Evolutionary conservation across 208 protist genomes (phyloP).

Genomic region (Strigomonas galati): DNA sequence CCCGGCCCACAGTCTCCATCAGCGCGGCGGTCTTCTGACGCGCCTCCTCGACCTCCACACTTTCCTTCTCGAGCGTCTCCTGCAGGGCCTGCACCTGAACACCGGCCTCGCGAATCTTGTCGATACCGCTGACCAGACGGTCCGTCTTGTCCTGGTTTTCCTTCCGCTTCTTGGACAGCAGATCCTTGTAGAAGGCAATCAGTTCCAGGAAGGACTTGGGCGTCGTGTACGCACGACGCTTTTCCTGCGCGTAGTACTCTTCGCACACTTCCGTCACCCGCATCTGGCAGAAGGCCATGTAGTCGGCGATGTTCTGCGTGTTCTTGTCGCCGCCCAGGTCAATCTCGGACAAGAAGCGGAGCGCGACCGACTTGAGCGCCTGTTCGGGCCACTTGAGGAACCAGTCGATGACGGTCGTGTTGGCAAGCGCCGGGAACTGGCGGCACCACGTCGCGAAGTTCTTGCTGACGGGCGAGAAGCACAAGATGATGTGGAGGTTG

Average conservation of each 20-base stretch:
- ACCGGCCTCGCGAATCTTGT: constrained; percentile 91
- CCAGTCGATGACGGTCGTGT: constrained; percentile 98
- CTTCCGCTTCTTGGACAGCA: constrained; percentile 91
- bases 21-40: constrained; percentile 93
- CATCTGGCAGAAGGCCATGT: constrained; percentile 96
- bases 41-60: constrained; percentile 94
- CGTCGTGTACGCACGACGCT: constrained; percentile 98
- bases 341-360: constrained; percentile 91
- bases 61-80: constrained; percentile 87
- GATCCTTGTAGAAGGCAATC: constrained; percentile 97
- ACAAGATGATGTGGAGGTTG: constrained; percentile 97
- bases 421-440: constrained; percentile 98
- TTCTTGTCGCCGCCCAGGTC: constrained; percentile 87
- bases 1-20: constrained; percentile 93
- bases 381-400: constrained; percentile 98
- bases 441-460: constrained; percentile 96
- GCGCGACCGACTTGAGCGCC: constrained; percentile 95
- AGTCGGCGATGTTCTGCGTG: constrained; percentile 88
- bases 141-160: constrained; percentile 92
- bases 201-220: constrained; percentile 99
- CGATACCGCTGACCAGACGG: constrained; percentile 91
- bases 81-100: constrained; percentile 91
- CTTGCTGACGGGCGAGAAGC: constrained; percentile 98
- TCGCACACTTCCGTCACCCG: constrained; percentile 93
- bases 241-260: constrained; percentile 93